phyloP scores from a whole-genome alignment of 441 rosid genomes.

The Isatis lusitanica region DNA sequence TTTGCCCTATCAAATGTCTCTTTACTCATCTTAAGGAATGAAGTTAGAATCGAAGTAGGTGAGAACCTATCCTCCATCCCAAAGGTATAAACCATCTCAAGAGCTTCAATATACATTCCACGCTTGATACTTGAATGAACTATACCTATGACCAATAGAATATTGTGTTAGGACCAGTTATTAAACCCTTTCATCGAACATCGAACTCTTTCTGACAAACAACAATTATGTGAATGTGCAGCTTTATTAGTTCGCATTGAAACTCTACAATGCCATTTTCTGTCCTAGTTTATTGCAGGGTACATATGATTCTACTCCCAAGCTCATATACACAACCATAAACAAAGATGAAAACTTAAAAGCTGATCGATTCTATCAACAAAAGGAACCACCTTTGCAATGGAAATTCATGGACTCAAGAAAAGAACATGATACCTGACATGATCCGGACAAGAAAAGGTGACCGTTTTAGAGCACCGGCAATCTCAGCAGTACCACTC shows the following conservation, averaged over 20 bases:
- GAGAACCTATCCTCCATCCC: slow-evolving; percentile 62
- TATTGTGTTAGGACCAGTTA: slow-evolving; percentile 1
- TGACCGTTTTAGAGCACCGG: slow-evolving; percentile 50
- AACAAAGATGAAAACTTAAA: background rate
- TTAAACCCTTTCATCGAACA: too few relatives aligned
- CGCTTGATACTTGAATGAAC: slow-evolving; percentile 53
- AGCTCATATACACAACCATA: background rate
- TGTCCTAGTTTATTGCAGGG: background rate
- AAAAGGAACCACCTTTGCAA: slow-evolving; percentile 11
- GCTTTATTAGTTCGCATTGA: background rate
- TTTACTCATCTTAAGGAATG: slow-evolving; percentile 48
- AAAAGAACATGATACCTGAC: slow-evolving; percentile 47
- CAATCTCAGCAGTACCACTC: slow-evolving; percentile 46
- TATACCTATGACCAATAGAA: slow-evolving; percentile 42
- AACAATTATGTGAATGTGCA: background rate
- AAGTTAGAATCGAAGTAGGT: slow-evolving; percentile 48
- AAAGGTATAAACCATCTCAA: slow-evolving; percentile 54
- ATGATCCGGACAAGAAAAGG: slow-evolving; percentile 43
- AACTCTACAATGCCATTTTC: background rate
- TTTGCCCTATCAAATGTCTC: slow-evolving; percentile 49
- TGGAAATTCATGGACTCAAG: background rate
- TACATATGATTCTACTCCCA: slow-evolving; percentile 3
- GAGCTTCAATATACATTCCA: slow-evolving; percentile 56
- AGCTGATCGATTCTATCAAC: background rate
- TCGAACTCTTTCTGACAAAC: background rate